Percentiles rank a stretch among this genome's conserved stretches.
Evolutionary conservation across 148 eudicot genomes (phyloP).

Genomic region (Amaranthus hypochondriacus): DNA sequence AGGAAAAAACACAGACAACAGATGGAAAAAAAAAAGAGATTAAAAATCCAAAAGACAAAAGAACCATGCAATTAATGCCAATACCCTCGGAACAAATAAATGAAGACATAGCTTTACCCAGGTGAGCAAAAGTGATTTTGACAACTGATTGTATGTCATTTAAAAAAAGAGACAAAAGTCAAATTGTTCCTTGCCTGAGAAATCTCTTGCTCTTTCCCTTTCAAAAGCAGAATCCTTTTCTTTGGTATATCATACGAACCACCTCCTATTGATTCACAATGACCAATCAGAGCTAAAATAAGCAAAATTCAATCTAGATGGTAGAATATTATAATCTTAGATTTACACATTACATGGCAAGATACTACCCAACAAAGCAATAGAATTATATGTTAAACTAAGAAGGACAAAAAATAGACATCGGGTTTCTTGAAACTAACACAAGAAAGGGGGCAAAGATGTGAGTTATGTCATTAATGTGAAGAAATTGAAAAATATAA

Average conservation of each 20-base stretch:
- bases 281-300: conserved; percentile 2
- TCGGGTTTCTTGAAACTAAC: no score
- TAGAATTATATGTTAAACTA: no score
- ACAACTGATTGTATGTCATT: no score
- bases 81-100: not conserved
- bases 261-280: conserved; percentile 30
- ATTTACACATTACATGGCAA: not conserved
- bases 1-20: not conserved
- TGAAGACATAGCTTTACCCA: not conserved
- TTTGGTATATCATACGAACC: conserved; percentile 52
- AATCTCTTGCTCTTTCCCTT: conserved; percentile 84
- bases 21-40: not conserved
- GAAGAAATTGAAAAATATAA: no score
- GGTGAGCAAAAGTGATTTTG: not conserved
- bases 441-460: no score
- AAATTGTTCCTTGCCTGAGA: conserved; percentile 29
- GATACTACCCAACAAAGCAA: not conserved
- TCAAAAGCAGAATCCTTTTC: conserved; percentile 82
- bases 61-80: not conserved
- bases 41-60: not conserved
- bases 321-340: not conserved
- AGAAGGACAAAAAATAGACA: no score
- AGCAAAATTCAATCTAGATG: not conserved
- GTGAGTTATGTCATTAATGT: no score
- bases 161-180: not conserved